These are phyloP conservation scores for Acer negundo DNA, from an alignment of 345 rosid species.

Conservation along the genomic window DNA sequence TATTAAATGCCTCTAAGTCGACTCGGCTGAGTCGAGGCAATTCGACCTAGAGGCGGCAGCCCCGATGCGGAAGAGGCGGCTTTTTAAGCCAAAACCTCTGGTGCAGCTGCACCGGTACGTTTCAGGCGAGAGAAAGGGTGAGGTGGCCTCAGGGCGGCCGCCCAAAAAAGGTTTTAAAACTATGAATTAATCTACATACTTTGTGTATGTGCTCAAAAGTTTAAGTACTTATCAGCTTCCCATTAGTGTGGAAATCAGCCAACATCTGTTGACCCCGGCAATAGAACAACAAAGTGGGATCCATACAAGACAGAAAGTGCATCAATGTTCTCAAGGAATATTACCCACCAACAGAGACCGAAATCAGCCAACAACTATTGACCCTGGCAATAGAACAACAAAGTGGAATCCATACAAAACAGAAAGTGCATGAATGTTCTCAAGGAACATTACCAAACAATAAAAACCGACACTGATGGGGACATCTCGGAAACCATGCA, in stretches of 20 bases:
- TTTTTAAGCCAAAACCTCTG: too few species aligned
- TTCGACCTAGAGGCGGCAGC: too few species aligned
- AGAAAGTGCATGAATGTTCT: background rate
- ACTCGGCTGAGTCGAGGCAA: too few species aligned
- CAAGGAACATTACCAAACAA: background rate
- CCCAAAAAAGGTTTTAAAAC: too few species aligned
- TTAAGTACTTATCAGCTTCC: background rate
- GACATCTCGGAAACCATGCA: too few species aligned
- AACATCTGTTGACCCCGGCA: background rate
- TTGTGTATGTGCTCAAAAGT: background rate
- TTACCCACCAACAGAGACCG: background rate
- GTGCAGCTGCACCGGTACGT: too few species aligned
- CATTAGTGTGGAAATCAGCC: background rate
- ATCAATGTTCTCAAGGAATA: background rate
- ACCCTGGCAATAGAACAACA: background rate
- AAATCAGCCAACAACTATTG: background rate
- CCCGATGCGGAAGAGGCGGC: too few species aligned
- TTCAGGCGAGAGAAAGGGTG: too few species aligned
- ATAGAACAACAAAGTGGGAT: background rate
- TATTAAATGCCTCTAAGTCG: too few species aligned
- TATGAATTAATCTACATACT: too few species aligned
- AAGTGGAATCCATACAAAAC: background rate
- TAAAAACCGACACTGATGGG: background rate
- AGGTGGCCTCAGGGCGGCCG: too few species aligned
- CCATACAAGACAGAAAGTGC: background rate